Conservation (phyloP, 495 filamentous ascomycete genomes). For the Alectoria sarmentosa region DNA sequence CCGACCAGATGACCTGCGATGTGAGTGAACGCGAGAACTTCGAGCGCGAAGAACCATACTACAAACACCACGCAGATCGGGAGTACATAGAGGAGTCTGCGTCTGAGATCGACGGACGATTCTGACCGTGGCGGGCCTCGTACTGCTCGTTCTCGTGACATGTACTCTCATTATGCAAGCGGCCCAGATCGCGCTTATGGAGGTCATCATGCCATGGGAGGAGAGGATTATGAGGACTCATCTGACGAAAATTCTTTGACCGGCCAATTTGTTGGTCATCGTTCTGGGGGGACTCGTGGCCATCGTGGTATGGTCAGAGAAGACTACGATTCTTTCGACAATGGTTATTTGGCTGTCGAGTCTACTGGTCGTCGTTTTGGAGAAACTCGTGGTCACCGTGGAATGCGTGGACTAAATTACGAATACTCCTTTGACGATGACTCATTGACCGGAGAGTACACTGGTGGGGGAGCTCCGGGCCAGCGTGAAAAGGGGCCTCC, state of each 20-base stretch:
- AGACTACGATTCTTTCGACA: background rate
- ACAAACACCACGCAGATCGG: too few relatives aligned
- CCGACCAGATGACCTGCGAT: too few relatives aligned
- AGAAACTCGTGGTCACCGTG: background rate
- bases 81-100: background rate
- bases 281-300: background rate
- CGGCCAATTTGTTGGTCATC: background rate
- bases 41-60: too few relatives aligned
- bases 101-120: background rate
- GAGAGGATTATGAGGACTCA: background rate
- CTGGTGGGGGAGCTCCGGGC: background rate
- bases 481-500: background rate
- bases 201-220: background rate
- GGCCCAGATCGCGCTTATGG: background rate
- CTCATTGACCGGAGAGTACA: background rate
- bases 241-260: background rate
- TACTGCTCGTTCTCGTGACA: background rate
- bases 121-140: background rate
- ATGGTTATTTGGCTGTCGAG: background rate
- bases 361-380: background rate
- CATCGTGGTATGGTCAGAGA: background rate
- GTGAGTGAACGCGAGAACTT: background rate
- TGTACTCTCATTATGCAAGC: background rate
- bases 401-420: background rate
- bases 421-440: background rate